Evolutionary conservation across 768 basidiomycete genomes (phyloP), one percentile per base, ranked within the genome.

Genomic region (Tulasnella sp.): DNA sequence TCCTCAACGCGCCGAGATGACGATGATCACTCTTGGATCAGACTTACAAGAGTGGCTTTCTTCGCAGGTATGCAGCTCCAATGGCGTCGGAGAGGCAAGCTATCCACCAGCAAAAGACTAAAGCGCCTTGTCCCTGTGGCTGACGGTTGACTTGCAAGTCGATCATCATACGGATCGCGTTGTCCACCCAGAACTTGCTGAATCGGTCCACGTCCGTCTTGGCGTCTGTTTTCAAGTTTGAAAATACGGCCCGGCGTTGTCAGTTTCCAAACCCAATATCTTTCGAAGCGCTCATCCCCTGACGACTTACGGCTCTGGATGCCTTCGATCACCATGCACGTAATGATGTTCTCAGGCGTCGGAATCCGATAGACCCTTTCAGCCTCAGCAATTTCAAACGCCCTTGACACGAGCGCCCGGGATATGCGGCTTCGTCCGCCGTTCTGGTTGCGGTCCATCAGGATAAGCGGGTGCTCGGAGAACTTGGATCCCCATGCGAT

Each of bases 61-160:
- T 88, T 79, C 94, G 89, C 85, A 95, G 94, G 84, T 94, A 95
- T 42, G 90, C 90, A 40, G 93, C 89, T 37, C 90, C 89, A 84
- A 92, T 94, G 9, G 94, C 93, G 82, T 98, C 96, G 44, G 89
- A 87, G 70, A 95, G 86, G 83, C 92, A 93, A 10, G 94, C 91
- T 89, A 95, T 92, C 94, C 95, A 96, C 92, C 95, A 96, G 1
- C 94, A 92, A 82, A 94, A 95, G 74, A 93, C 92, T 91, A 95
- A 93, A 7, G 92, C 93, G 35, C 92, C 91, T 74, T 91, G 89
- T 73, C 87, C 90, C 81, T 61, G 37, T 70, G 80, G 73, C 42
- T 79, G 55, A 23, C 77, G 79, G 71, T 81, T 82, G 78, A 80
- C 93, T 85, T 91, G 90, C 76, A 95, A 87, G 80, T 93, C 91